Evolutionary conservation across 2,329 filamentous ascomycete genomes (phyloP), one percentile per base, ranked within the genome.

Genomic region (Botrytis sinoallii): DNA sequence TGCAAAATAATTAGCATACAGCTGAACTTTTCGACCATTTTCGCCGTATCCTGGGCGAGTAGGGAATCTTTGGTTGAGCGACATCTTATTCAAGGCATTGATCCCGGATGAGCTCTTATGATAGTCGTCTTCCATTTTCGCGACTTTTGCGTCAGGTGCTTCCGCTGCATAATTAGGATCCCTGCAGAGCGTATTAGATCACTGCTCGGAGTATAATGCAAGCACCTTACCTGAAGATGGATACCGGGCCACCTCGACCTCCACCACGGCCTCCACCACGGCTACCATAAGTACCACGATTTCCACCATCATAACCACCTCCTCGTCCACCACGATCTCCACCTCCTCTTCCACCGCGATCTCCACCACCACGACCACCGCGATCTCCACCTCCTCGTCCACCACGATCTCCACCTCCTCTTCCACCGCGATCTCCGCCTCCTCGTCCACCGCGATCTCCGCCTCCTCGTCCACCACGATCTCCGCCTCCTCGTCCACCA

Each of bases 1-100:
- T 61, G 79, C 76, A 71, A 80, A 80, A 40, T 80, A 81, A 59
- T 82, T 82, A 46, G 80, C 78, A 69, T 79, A 81, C 0, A 82
- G 76, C 1, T 74, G 63, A 66, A 81, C 74, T 14, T 74, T 72
- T 60, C 73, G 75, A 6, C 81, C 81, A 25, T 75, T 73, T 4
- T 77, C 79, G 1, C 80, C 80, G 73, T 79, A 77, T 12, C 79
- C 80, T 42, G 80, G 80, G 9, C 80, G 78, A 44, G 74, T 52
- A 44, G 80, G 80, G 42, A 79, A 77, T 4, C 72, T 63, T 2
- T 61, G 7, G 25, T 66, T 74, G 1, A 77, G 46, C 1, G 75
- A 76, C 5, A 78, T 52, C 9, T 74, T 78, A 14, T 74, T 74
- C 20, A 80, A 35, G 38, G 69, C 76, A 64, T 66, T 65, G 32